Evolutionary conservation across 2,329 filamentous ascomycete genomes (phyloP).

Genomic region (Achaetomium macrosporum): DNA sequence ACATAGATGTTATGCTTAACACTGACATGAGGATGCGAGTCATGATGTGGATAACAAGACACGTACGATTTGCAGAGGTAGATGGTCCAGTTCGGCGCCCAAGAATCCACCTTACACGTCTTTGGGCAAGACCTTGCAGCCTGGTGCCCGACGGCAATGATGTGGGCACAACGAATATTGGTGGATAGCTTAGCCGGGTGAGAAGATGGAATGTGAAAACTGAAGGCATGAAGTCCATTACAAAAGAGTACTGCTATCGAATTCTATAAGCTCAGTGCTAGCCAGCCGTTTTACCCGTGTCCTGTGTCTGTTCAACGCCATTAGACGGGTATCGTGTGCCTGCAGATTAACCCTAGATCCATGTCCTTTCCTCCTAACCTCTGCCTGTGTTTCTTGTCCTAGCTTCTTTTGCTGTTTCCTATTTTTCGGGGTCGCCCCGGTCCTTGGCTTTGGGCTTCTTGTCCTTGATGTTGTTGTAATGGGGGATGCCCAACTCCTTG

Average conservation of each 20-base stretch:
- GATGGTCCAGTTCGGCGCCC: too few relatives aligned
- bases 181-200: too few relatives aligned
- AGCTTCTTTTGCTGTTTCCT: not conserved
- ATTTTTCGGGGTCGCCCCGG: conserved; percentile 26
- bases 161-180: too few relatives aligned
- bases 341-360: not conserved
- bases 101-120: too few relatives aligned
- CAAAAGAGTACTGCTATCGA: not conserved
- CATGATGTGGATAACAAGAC: too few relatives aligned
- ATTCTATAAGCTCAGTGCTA: not conserved
- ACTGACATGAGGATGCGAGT: too few relatives aligned
- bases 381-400: not conserved
- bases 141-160: too few relatives aligned
- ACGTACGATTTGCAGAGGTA: too few relatives aligned
- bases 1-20: too few relatives aligned
- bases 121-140: too few relatives aligned
- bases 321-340: conserved; percentile 10
- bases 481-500: conserved; percentile 49
- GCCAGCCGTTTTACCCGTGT: not conserved
- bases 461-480: conserved; percentile 53
- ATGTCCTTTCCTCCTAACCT: not conserved
- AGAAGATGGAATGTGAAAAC: too few relatives aligned
- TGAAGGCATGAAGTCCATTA: too few relatives aligned
- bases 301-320: not conserved
- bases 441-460: conserved; percentile 42